Evolutionary conservation across 345 rosid genomes (phyloP).

Genomic region (Arabis alpina): DNA sequence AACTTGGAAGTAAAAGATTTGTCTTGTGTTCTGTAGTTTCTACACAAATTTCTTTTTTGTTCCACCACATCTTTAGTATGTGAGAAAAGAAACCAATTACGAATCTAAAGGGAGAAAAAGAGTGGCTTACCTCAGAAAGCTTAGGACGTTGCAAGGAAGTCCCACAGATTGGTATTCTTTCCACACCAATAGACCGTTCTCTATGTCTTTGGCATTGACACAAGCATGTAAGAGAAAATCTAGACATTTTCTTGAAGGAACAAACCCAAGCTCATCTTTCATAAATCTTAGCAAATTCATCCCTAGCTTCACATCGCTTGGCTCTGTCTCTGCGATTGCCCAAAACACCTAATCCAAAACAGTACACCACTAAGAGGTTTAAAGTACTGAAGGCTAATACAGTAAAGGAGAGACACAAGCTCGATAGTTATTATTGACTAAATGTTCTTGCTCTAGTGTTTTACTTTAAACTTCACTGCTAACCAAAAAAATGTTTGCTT

Average conservation of each 20-base stretch:
- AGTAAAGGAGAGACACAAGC: conserved; percentile 13
- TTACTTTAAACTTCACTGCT: background rate
- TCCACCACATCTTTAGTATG: background rate
- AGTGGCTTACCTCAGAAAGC: conserved; percentile 58
- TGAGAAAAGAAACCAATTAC: background rate
- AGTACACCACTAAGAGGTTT: conserved; percentile 17
- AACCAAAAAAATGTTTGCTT: background rate
- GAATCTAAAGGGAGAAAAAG: background rate
- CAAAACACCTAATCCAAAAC: conserved; percentile 55
- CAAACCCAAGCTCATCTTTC: conserved; percentile 64
- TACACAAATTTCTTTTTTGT: no score
- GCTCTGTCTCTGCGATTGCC: conserved; percentile 52
- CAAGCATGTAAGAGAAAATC: conserved; percentile 85
- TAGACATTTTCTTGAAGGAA: conserved; percentile 71
- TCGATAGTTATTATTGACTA: background rate
- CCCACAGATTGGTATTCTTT: conserved; percentile 62
- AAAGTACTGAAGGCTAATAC: background rate
- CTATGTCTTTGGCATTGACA: conserved; percentile 58
- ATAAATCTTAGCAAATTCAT: conserved; percentile 61
- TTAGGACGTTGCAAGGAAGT: conserved; percentile 63
- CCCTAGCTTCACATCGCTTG: conserved; percentile 55
- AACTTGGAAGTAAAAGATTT: conserved; percentile 2
- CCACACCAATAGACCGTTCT: conserved; percentile 60
- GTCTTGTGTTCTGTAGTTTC: no score
- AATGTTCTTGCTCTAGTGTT: background rate